phyloP scores from a whole-genome alignment of 2,329 filamentous ascomycete genomes.

The Ambrosiella xylebori region DNA sequence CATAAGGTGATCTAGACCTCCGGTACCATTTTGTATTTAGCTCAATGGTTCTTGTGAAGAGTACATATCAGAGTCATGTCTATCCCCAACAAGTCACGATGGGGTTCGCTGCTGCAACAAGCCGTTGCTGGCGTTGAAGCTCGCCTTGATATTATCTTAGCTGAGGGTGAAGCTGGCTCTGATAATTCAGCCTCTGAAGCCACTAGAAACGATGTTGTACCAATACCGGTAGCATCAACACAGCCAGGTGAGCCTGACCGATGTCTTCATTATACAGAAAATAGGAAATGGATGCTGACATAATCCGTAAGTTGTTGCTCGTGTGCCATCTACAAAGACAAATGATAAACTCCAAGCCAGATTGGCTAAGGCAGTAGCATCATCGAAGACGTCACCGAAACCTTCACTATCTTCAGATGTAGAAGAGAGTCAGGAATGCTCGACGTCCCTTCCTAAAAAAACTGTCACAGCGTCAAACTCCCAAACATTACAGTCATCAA shows the following conservation, averaged over 20 bases:
- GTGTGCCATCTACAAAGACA: constrained; percentile 23
- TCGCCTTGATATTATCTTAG: constrained; percentile 75
- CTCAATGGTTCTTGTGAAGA: no score
- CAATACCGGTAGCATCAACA: not conserved
- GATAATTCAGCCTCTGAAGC: not conserved
- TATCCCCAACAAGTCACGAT: constrained; percentile 22
- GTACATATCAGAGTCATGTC: not conserved
- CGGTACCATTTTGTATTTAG: no score
- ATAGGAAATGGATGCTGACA: not conserved
- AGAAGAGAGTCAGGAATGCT: not conserved
- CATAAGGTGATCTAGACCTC: no score
- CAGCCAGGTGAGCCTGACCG: not conserved
- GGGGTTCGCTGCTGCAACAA: constrained; percentile 70
- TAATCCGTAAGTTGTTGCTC: not conserved
- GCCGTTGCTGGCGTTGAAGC: constrained; percentile 91
- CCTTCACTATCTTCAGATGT: constrained; percentile 3
- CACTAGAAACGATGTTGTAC: not conserved
- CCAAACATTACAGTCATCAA: not conserved
- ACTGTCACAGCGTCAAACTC: not conserved
- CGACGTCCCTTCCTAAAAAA: not conserved
- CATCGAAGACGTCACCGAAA: constrained; percentile 33
- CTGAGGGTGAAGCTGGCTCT: constrained; percentile 38
- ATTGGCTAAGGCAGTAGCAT: constrained; percentile 71
- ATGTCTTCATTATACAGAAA: not conserved
- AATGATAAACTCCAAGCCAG: constrained; percentile 81